These are phyloP conservation scores for Pyrenophora graminea DNA, from an alignment of 2,329 filamentous ascomycete species.

Conservation along the genomic window DNA sequence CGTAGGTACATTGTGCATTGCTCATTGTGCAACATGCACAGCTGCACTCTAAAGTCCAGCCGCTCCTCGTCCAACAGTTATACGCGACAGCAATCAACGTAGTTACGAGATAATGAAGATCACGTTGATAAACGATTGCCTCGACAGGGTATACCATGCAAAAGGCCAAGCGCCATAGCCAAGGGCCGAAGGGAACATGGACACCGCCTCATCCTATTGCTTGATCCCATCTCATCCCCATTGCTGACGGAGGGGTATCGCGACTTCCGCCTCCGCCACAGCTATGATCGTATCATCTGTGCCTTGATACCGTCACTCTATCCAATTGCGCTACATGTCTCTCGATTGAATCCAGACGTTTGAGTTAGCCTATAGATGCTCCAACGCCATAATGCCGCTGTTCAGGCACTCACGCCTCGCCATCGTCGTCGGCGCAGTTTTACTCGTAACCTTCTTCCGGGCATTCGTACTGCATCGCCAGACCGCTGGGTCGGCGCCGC, in stretches of 20 bases:
- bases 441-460: slow-evolving; percentile 41
- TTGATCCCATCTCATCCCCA: background rate
- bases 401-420: slow-evolving; percentile 40
- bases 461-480: slow-evolving; percentile 33
- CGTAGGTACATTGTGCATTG: too few species aligned
- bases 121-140: too few species aligned
- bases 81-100: too few species aligned
- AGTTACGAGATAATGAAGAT: too few species aligned
- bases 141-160: too few species aligned
- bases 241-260: slow-evolving; percentile 8
- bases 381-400: slow-evolving; percentile 32
- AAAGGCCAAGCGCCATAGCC: slow-evolving; percentile 17
- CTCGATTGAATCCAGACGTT: background rate
- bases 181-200: slow-evolving; percentile 5
- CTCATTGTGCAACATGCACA: too few species aligned
- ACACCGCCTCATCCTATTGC: slow-evolving; percentile 7
- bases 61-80: too few species aligned
- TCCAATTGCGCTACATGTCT: background rate
- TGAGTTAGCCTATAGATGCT: background rate
- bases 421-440: slow-evolving; percentile 30
- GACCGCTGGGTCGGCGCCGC: slow-evolving; percentile 22
- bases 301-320: background rate
- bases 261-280: slow-evolving; percentile 3
- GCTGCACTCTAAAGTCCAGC: too few species aligned
- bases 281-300: slow-evolving; percentile 3